Evolutionary conservation across 2,329 filamentous ascomycete species (phyloP).

Genomic region (Scytalidium lignicola): DNA sequence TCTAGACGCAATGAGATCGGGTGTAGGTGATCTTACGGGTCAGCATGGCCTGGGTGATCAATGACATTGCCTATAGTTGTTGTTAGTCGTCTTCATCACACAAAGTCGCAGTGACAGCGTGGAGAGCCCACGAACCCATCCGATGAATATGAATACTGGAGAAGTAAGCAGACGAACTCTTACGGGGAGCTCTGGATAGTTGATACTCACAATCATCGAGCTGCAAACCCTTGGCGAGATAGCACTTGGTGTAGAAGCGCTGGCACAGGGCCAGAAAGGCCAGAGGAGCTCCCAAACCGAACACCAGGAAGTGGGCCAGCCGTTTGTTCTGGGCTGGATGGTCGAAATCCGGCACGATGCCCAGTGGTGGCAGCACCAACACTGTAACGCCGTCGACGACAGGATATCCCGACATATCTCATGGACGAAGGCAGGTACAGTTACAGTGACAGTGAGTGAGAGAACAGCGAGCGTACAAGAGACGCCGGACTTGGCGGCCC

Average conservation of each 20-base stretch:
- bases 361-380: slow-evolving; percentile 6
- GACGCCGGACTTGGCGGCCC: too few relatives aligned
- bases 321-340: slow-evolving; percentile 6
- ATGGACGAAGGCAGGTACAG: neutral
- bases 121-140: slow-evolving; percentile 4
- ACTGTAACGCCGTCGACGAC: slow-evolving; percentile 5
- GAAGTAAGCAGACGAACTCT: neutral
- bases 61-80: neutral
- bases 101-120: neutral
- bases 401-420: slow-evolving; percentile 3
- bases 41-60: slow-evolving; percentile 4
- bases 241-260: slow-evolving; percentile 11
- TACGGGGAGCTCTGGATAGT: neutral
- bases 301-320: slow-evolving; percentile 6
- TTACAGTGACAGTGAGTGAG: too few relatives aligned
- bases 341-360: slow-evolving; percentile 8
- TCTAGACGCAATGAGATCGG: neutral
- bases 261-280: slow-evolving; percentile 11
- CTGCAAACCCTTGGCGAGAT: slow-evolving; percentile 5
- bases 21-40: neutral
- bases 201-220: slow-evolving; percentile 11
- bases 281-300: slow-evolving; percentile 7
- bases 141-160: slow-evolving; percentile 2
- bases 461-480: too few relatives aligned
- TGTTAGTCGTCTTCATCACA: neutral